Conservation (phyloP, 1,139 yeast species). For the Zygoascus sp. region DNA sequence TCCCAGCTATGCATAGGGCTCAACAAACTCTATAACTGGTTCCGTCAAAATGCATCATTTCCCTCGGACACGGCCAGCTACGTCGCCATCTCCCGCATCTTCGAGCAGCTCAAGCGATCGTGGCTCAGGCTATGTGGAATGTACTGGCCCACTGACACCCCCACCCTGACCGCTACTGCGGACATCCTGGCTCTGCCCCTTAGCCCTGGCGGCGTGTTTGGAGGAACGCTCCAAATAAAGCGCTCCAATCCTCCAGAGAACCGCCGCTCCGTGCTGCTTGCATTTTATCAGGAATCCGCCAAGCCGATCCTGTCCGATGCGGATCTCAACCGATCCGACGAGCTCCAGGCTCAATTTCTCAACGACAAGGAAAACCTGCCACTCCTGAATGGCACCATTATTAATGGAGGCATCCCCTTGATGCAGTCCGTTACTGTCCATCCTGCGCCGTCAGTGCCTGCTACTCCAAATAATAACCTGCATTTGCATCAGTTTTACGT, state of each 20-base stretch:
- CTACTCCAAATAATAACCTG: conserved; percentile 1
- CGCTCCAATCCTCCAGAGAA: conserved; percentile 15
- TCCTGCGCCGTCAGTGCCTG: neutral
- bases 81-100: conserved; percentile 26
- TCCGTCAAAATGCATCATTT: conserved; percentile 24
- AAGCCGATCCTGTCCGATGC: conserved; percentile 24
- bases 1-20: conserved; percentile 28
- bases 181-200: conserved; percentile 23
- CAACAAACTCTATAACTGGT: conserved; percentile 30
- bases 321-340: neutral
- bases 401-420: neutral
- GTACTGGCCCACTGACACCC: conserved; percentile 34
- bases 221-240: conserved; percentile 11
- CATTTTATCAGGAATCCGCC: conserved; percentile 30
- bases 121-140: conserved; percentile 35
- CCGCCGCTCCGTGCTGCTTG: conserved; percentile 30
- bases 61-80: conserved; percentile 2
- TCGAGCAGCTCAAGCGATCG: conserved; percentile 35
- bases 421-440: neutral
- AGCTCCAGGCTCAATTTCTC: neutral
- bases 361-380: conserved; percentile 1
- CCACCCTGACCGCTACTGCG: conserved; percentile 14
- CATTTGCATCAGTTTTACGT: conserved; percentile 3
- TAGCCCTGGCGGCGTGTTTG: conserved; percentile 27
- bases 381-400: conserved; percentile 2